Base-by-base conservation (phyloP, 306 rosid species). In the Rubus idaeus region DNA sequence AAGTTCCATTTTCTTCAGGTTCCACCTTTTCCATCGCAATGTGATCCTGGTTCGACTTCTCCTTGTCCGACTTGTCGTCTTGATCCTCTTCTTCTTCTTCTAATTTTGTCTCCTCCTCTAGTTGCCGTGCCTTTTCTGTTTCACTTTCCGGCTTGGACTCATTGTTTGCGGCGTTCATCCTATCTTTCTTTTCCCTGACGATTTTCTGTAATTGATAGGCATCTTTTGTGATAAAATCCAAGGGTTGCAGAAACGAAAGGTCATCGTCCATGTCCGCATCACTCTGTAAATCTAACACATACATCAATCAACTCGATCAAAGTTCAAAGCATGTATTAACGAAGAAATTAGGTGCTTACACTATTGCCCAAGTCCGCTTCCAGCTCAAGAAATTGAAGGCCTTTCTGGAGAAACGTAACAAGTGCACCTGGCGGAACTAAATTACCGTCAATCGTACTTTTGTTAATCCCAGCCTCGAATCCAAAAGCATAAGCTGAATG, bases 401-500 rank as follows among this genome's bases (percentile, higher is more conserved):
- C 94, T 74, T 88, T 90, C 78, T 88, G 91, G 39, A 88, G 53
- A 46, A 86, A 88, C 46, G 89, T 86, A 72, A 90, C 80, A 66
- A 90, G 94, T 8, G 94, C 94, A 42, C 89, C 90, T 0, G 94
- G 91, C 23, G 91, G 94, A 68, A 88, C 91, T 71, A 86, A 56
- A 58, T 88, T 85, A 4, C 85, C 90, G 66, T 86, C 88, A 41
- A 84, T 79, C 23, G 74, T 49, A 77, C 75, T 78, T 74, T 79
- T 88, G 66, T 90, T 83, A n/a, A 90, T 86, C 50, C 89, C 91
- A 1, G 90, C 91, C 79, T 90, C 94, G 57, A 83, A 83, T 64
- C 91, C 90, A 20, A 88, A 83, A 46, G 94, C 90, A 81, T 86
- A 90, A 77, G 94, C 90, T 4, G 91, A 88, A 75, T 88, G 94